Evolutionary conservation across 2,329 filamentous ascomycete species (phyloP).

Genomic region (Fusarium gaditjirri): DNA sequence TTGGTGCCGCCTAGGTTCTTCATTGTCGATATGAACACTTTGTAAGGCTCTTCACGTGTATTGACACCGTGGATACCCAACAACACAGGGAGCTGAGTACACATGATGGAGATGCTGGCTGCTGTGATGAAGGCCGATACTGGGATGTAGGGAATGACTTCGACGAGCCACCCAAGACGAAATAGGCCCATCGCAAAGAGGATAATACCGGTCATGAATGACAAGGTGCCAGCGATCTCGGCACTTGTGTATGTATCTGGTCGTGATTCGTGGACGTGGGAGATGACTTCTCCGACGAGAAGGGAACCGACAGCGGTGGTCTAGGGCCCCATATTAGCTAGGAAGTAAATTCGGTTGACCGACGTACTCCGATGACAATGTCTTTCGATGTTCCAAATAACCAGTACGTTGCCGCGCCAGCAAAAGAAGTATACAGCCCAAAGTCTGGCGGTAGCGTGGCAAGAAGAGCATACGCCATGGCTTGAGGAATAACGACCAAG

Average conservation of each 20-base stretch:
- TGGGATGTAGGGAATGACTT: slow-evolving; percentile 62
- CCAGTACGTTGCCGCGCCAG: slow-evolving; percentile 84
- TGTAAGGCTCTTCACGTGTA: slow-evolving; percentile 57
- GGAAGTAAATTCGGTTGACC: fast-evolving
- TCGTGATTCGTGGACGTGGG: slow-evolving; percentile 49
- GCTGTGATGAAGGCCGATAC: slow-evolving; percentile 64
- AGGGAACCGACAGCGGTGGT: slow-evolving; percentile 65
- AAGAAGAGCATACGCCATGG: slow-evolving; percentile 81
- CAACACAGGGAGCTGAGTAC: slow-evolving; percentile 57
- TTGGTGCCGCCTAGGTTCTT: slow-evolving; percentile 56
- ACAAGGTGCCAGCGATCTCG: slow-evolving; percentile 57
- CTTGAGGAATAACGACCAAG: slow-evolving; percentile 80
- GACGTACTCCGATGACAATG: slow-evolving; percentile 76
- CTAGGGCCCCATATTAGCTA: slow-evolving; percentile 49
- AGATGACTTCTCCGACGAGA: slow-evolving; percentile 59
- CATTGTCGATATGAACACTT: slow-evolving; percentile 55
- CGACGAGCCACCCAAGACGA: slow-evolving; percentile 61
- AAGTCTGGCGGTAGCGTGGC: slow-evolving; percentile 75
- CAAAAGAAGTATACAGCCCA: slow-evolving; percentile 84
- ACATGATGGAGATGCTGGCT: slow-evolving; percentile 62
- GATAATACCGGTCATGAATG: slow-evolving; percentile 57
- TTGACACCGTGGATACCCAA: slow-evolving; percentile 58
- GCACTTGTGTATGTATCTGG: slow-evolving; percentile 51
- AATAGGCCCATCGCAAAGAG: slow-evolving; percentile 58
- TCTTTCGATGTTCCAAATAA: slow-evolving; percentile 87